A percentile compares a stretch with the other conserved stretches of the same genome.
Conservation (phyloP, 148 eudicot species). For the Dianthus caryophyllus region DNA sequence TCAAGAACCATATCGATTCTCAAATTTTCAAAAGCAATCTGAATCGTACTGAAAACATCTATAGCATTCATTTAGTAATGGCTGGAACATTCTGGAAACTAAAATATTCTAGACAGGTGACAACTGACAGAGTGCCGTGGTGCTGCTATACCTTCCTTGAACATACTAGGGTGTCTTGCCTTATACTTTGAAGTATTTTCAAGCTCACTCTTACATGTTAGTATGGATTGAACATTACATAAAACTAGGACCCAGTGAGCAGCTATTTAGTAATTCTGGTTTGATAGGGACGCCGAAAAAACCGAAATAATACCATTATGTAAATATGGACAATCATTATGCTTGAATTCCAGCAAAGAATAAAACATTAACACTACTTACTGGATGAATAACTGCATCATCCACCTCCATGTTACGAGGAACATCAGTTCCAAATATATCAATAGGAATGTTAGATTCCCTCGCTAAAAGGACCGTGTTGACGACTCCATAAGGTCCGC, state of each 20-base stretch:
- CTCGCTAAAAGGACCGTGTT: slow-evolving; percentile 52
- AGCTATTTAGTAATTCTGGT: not conserved
- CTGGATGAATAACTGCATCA: slow-evolving; percentile 41
- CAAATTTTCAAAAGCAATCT: too few relatives aligned
- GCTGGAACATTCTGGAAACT: too few relatives aligned
- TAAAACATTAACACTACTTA: slow-evolving; percentile 30
- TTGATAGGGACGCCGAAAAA: not conserved
- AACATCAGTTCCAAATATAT: slow-evolving; percentile 35
- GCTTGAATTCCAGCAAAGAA: not conserved
- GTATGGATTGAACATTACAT: too few relatives aligned
- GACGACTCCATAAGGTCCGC: slow-evolving; percentile 61
- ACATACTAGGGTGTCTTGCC: too few relatives aligned
- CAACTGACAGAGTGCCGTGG: too few relatives aligned
- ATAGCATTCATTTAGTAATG: too few relatives aligned
- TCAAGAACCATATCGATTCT: too few relatives aligned
- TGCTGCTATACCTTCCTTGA: too few relatives aligned
- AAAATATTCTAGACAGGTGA: too few relatives aligned
- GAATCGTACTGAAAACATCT: too few relatives aligned
- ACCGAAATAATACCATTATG: not conserved
- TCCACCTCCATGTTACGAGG: slow-evolving; percentile 84
- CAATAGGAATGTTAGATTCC: slow-evolving; percentile 43
- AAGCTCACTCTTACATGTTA: too few relatives aligned
- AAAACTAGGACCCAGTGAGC: not conserved
- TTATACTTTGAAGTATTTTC: too few relatives aligned
- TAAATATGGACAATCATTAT: not conserved